Evolutionary conservation across 805 yeast species (phyloP), one percentile per base, ranked within the genome.

Genomic region (Nakazawaea wickerhamii): DNA sequence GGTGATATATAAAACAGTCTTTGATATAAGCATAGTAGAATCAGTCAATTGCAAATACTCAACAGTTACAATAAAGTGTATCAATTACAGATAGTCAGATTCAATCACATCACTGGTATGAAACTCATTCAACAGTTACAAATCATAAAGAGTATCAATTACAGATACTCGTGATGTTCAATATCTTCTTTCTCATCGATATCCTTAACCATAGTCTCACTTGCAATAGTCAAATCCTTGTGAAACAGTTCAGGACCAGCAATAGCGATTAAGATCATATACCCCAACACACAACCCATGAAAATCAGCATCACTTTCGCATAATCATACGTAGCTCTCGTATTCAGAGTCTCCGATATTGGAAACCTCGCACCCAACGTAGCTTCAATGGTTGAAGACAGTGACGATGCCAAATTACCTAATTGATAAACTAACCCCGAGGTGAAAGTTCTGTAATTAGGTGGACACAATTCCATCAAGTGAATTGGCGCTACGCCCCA

Each of bases 401-500:
- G 88, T 17, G 84, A 73, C 4, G 85, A 75, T 0, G 81, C 84
- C 54, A 83, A 69, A 58, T 82, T 81, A 64, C 89, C 89, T 45
- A 82, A 69, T 60, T 82, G 89, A 55, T 82, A 82, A 8, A 78
- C 70, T 19, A 78, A 59, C 40, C 88, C 85, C 42, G 73, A 71
- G 35, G 80, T 69, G 48, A 81, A 68, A 1, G 87, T 68, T 53
- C 85, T 67, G 57, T 76, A 75, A 28, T 76, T 74, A 13, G 84
- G 80, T 44, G 80, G 82, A 11, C 84, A 73, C 38, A 82, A 65
- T 58, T 83, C 90, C 23, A 79, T 66, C 31, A 83, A 63, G 58
- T 81, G 79, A 33, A 79, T 71, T 14, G 89, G 86, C 10, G 77
- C 68, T 37, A 82, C 75, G 48, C 89, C 88, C 84, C 86, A 83